These are phyloP conservation scores for Mycena latifolia DNA, from an alignment of 768 basidiomycete species.

Conservation along the genomic window DNA sequence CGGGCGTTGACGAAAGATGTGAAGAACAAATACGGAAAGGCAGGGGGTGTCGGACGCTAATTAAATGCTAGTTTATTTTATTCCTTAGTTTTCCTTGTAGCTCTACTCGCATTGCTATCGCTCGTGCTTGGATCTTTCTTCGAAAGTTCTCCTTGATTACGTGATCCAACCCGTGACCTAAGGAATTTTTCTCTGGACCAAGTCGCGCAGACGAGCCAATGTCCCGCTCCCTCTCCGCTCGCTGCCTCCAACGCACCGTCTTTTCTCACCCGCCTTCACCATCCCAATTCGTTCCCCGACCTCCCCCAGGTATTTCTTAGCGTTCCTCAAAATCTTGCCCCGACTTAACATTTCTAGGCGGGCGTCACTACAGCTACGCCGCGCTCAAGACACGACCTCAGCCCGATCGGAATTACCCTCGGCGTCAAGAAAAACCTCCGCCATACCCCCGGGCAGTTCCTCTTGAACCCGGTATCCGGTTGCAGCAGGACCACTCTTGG, in stretches of 20 bases:
- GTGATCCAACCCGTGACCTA: conserved; percentile 9
- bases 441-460: conserved; percentile 24
- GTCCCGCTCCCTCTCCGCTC: conserved; percentile 36
- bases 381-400: conserved; percentile 35
- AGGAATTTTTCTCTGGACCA: background rate
- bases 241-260: conserved; percentile 34
- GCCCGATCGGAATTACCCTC: conserved; percentile 16
- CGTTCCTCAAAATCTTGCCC: background rate
- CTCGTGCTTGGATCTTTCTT: background rate
- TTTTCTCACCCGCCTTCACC: conserved; percentile 25
- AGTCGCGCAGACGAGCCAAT: conserved; percentile 28
- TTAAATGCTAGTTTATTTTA: conserved; percentile 8
- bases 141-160: conserved; percentile 4
- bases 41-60: conserved; percentile 18
- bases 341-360: conserved; percentile 15
- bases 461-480: conserved; percentile 26
- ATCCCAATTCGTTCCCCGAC: conserved; percentile 1
- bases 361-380: conserved; percentile 32
- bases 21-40: conserved; percentile 57
- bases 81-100: background rate
- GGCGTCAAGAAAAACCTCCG: conserved; percentile 25
- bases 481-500: conserved; percentile 21
- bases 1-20: conserved; percentile 68
- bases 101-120: background rate
- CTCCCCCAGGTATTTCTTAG: conserved; percentile 20